Evolutionary conservation across 2,329 filamentous ascomycete species (phyloP).

Genomic region (Cladosporium sp.): DNA sequence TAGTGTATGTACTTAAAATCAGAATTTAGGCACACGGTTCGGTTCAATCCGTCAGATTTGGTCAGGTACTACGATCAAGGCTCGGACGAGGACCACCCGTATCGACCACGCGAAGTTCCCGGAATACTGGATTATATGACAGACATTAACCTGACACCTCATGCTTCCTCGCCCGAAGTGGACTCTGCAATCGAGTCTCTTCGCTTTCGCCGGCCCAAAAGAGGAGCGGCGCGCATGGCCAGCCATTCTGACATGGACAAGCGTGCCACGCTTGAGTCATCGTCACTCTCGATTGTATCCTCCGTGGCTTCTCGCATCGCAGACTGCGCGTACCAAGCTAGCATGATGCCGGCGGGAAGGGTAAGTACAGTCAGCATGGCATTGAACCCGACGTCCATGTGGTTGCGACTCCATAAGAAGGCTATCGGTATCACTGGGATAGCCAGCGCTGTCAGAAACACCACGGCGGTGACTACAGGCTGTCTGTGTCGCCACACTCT

Average conservation of each 20-base stretch:
- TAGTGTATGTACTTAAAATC: no score
- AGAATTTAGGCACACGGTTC: no score
- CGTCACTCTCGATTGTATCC: not conserved
- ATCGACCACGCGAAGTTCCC: no score
- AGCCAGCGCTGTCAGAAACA: not conserved
- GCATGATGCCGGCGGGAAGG: not conserved
- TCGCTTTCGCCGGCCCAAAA: not conserved
- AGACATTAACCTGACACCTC: not conserved
- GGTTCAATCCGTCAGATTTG: no score
- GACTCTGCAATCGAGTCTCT: not conserved
- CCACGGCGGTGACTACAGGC: not conserved
- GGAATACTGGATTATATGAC: no score
- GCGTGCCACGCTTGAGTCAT: not conserved
- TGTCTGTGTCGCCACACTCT: not conserved
- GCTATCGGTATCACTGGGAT: not conserved
- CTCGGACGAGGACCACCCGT: no score
- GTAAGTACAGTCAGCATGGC: not conserved
- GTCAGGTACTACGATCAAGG: no score
- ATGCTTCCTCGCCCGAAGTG: not conserved
- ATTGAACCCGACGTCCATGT: not conserved
- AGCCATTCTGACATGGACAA: not conserved
- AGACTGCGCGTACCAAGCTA: not conserved
- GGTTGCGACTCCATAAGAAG: not conserved
- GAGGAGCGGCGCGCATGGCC: not conserved
- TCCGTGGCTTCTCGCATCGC: not conserved